Evolutionary conservation across 768 basidiomycete genomes (phyloP).

Genomic region (Suillus subaureus): DNA sequence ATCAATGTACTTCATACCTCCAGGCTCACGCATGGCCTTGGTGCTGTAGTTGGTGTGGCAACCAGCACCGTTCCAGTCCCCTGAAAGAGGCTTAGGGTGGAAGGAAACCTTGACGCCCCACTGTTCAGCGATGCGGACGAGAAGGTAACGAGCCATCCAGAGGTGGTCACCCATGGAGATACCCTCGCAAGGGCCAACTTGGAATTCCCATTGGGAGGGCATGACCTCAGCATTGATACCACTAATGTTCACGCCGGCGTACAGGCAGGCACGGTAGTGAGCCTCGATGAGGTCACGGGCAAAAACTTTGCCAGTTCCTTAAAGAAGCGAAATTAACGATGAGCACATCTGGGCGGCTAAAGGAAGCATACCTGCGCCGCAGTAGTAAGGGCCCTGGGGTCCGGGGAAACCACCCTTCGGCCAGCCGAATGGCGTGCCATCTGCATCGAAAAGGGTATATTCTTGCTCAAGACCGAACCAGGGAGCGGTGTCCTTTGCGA

Average conservation of each 20-base stretch:
- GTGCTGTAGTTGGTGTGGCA: slow-evolving; percentile 99
- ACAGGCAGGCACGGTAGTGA: slow-evolving; percentile 96
- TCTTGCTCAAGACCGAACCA: slow-evolving; percentile 99
- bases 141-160: slow-evolving; percentile 98
- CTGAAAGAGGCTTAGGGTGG: slow-evolving; percentile 97
- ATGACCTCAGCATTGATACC: slow-evolving; percentile 99
- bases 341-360: background rate
- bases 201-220: slow-evolving; percentile 99
- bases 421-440: slow-evolving; percentile 92
- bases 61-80: slow-evolving; percentile 99
- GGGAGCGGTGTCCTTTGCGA: slow-evolving; percentile 74
- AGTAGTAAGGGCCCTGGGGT: slow-evolving; percentile 99
- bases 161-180: slow-evolving; percentile 99
- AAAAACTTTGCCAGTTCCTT: slow-evolving; percentile 96
- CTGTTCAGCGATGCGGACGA: slow-evolving; percentile 95
- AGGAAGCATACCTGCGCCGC: slow-evolving; percentile 83
- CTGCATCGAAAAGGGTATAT: slow-evolving; percentile 95
- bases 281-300: slow-evolving; percentile 99
- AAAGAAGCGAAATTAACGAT: slow-evolving; percentile 16
- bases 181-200: slow-evolving; percentile 97
- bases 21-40: slow-evolving; percentile 89
- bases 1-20: slow-evolving; percentile 92
- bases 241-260: slow-evolving; percentile 95
- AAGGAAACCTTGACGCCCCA: slow-evolving; percentile 98
- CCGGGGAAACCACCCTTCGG: slow-evolving; percentile 99